phyloP scores from a whole-genome alignment of 352 stramenopile genomes.

The Phytopythium sindhum region DNA sequence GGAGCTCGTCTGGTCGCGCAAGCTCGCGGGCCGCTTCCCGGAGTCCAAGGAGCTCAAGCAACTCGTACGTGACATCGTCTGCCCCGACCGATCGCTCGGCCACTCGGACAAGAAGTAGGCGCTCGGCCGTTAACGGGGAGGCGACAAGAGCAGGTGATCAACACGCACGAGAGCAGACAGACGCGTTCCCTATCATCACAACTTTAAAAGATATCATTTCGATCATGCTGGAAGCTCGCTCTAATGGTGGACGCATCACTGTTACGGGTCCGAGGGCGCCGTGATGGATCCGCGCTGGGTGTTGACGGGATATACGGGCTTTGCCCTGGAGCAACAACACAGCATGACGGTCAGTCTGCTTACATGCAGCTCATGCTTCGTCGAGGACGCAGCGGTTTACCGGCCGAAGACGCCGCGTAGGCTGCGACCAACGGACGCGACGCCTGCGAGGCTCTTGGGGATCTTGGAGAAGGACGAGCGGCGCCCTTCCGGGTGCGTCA shows the following conservation, averaged over 20 bases:
- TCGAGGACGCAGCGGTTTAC: conserved; percentile 17
- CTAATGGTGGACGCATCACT: too few species aligned
- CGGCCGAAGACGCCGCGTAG: conserved; percentile 50
- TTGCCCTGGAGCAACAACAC: conserved; percentile 12
- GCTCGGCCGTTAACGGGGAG: too few species aligned
- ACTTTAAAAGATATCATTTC: too few species aligned
- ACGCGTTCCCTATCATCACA: background rate
- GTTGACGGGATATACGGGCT: conserved; percentile 24
- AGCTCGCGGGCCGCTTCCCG: conserved; percentile 78
- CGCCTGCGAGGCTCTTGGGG: conserved; percentile 32
- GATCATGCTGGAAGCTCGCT: too few species aligned
- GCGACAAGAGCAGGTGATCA: background rate
- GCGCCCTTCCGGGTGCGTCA: conserved; percentile 45
- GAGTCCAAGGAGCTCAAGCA: conserved; percentile 93
- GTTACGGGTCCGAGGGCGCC: background rate
- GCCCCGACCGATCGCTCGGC: conserved; percentile 78
- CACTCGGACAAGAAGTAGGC: conserved; percentile 71
- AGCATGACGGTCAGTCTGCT: too few species aligned
- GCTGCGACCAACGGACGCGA: conserved; percentile 58
- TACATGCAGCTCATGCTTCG: too few species aligned
- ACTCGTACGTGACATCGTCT: conserved; percentile 85
- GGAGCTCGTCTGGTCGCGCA: conserved; percentile 86
- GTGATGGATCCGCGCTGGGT: background rate
- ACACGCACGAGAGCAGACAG: background rate
- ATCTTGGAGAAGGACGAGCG: conserved; percentile 33